Conservation (phyloP, 2,329 filamentous ascomycete species). For the Penicillium fuscoglaucum region DNA sequence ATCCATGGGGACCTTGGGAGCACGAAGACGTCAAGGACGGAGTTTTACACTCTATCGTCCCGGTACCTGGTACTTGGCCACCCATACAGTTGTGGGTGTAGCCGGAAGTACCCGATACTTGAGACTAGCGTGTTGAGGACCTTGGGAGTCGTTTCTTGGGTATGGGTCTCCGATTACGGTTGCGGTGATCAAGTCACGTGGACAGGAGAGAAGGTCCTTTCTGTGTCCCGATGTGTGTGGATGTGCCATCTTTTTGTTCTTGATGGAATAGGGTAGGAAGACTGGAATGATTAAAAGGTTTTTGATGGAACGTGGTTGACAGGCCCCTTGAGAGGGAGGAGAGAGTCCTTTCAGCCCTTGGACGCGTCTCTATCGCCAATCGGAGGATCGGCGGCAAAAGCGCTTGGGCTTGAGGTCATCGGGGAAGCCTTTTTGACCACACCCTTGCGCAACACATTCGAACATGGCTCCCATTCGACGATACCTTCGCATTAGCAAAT, state of each 20-base stretch:
- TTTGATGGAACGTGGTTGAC: neutral
- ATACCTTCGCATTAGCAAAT: slow-evolving; percentile 88
- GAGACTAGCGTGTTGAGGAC: slow-evolving; percentile 29
- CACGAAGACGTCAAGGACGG: slow-evolving; percentile 25
- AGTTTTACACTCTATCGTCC: neutral
- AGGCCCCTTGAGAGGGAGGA: neutral
- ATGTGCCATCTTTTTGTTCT: neutral
- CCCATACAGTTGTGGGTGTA: neutral
- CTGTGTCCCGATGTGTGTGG: neutral
- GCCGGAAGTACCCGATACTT: slow-evolving; percentile 17
- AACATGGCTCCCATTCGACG: slow-evolving; percentile 85
- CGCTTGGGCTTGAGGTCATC: slow-evolving; percentile 21
- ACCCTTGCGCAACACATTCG: neutral
- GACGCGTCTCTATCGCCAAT: slow-evolving; percentile 20
- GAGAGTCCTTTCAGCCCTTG: neutral
- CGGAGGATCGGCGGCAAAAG: slow-evolving; percentile 15
- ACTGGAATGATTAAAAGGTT: neutral
- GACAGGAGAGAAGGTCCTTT: neutral
- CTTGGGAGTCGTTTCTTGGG: slow-evolving; percentile 28
- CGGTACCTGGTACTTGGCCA: slow-evolving; percentile 17
- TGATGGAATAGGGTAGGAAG: neutral
- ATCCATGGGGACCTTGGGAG: slow-evolving; percentile 37
- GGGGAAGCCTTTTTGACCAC: neutral
- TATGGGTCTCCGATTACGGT: slow-evolving; percentile 16
- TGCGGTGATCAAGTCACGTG: slow-evolving; percentile 21